These are phyloP conservation scores for Laburnicola sp. DNA, from an alignment of 2,329 filamentous ascomycete species.

Conservation along the genomic window DNA sequence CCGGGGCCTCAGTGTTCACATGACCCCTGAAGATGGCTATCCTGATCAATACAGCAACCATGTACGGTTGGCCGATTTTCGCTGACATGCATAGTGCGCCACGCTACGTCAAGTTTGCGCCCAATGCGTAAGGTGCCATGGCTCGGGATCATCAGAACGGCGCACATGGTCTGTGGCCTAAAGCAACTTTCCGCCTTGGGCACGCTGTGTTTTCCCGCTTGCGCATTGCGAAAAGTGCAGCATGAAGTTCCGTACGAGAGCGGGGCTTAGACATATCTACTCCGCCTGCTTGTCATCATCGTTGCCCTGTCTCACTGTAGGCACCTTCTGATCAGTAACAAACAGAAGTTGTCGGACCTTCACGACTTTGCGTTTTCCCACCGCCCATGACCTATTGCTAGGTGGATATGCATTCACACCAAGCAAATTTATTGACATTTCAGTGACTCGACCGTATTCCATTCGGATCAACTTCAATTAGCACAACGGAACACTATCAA, in stretches of 20 bases:
- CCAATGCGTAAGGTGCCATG: constrained; percentile 4
- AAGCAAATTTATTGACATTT: no score
- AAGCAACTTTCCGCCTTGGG: constrained; percentile 1
- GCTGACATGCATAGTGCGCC: constrained; percentile 6
- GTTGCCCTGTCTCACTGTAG: no score
- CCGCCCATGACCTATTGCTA: no score
- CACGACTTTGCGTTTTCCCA: no score
- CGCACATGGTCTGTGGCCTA: not conserved
- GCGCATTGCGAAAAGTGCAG: constrained; percentile 2
- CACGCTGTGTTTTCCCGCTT: constrained; percentile 1
- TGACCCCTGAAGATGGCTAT: not conserved
- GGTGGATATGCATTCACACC: no score
- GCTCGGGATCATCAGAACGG: not conserved
- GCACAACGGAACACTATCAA: no score
- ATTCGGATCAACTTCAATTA: no score
- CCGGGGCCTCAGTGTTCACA: no score
- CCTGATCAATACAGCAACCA: not conserved
- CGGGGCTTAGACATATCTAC: not conserved
- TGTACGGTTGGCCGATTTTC: not conserved
- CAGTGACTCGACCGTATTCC: no score
- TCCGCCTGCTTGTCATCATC: not conserved
- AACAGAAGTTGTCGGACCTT: no score
- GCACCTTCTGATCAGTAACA: no score
- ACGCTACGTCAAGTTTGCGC: not conserved
- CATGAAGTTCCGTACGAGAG: not conserved